Conservation (phyloP, 345 rosid species). For the Arabis alpina region DNA sequence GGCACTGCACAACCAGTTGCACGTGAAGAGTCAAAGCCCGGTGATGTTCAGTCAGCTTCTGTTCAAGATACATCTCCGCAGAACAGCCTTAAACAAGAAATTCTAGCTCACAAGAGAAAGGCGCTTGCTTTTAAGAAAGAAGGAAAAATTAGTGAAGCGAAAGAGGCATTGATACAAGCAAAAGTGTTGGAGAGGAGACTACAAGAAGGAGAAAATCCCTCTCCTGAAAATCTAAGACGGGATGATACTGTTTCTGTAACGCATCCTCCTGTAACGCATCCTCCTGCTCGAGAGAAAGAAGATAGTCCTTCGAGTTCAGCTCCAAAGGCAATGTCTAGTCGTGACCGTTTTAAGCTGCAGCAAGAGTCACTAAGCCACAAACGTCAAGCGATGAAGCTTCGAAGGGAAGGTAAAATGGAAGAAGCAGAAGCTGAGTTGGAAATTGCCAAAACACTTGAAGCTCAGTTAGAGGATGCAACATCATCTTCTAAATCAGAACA, state of each 20-base stretch:
- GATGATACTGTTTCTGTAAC: constrained; percentile 28
- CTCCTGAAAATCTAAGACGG: constrained; percentile 39
- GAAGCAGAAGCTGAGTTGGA: constrained; percentile 97
- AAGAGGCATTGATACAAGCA: constrained; percentile 76
- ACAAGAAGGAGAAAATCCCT: constrained; percentile 43
- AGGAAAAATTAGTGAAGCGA: constrained; percentile 82
- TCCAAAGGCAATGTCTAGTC: constrained; percentile 67
- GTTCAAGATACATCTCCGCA: constrained; percentile 42
- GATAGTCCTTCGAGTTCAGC: constrained; percentile 47
- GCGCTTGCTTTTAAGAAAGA: constrained; percentile 83
- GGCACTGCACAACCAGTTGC: constrained; percentile 29
- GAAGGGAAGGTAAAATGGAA: constrained; percentile 74
- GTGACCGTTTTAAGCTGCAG: constrained; percentile 87
- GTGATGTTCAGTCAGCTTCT: constrained; percentile 35
- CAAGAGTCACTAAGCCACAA: constrained; percentile 87
- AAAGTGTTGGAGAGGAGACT: constrained; percentile 73
- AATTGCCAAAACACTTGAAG: constrained; percentile 85
- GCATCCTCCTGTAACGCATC: constrained; percentile 34
- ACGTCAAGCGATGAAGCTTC: constrained; percentile 83
- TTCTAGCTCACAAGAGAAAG: constrained; percentile 72
- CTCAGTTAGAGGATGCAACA: constrained; percentile 70
- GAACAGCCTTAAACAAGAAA: constrained; percentile 57
- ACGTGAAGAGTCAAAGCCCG: constrained; percentile 33
- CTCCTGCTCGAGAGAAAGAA: constrained; percentile 52
- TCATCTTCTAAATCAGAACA: constrained; percentile 48